These are phyloP conservation scores for Royoungia palumana DNA, from an alignment of 768 basidiomycete species.

Conservation along the genomic window DNA sequence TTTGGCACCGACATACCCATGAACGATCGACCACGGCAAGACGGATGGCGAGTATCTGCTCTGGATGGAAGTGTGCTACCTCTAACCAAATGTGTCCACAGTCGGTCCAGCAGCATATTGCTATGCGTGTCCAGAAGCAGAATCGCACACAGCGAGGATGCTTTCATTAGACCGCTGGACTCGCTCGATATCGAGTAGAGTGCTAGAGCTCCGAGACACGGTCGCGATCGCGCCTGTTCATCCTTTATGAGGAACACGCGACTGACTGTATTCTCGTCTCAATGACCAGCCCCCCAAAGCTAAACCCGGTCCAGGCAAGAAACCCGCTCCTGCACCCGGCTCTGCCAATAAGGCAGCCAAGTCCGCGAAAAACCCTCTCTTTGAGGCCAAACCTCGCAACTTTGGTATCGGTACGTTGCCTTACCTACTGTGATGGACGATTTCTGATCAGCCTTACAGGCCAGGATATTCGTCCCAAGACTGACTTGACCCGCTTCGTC, in stretches of 20 bases:
- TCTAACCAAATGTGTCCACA: constrained; percentile 21
- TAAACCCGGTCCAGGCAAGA: constrained; percentile 72
- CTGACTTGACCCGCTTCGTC: constrained; percentile 94
- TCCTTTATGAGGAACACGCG: constrained; percentile 24
- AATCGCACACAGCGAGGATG: constrained; percentile 41
- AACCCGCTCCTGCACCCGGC: constrained; percentile 81
- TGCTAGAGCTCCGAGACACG: constrained; percentile 54
- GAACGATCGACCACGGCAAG: constrained; percentile 25
- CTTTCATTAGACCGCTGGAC: constrained; percentile 41
- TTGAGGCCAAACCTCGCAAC: constrained; percentile 86
- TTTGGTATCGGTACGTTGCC: constrained; percentile 87
- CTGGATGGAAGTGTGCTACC: constrained; percentile 33
- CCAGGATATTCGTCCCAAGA: constrained; percentile 86
- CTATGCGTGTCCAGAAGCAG: constrained; percentile 28
- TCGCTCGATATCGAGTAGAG: constrained; percentile 29
- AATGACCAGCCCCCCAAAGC: constrained; percentile 85
- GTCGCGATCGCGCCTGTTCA: constrained; percentile 27
- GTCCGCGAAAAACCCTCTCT: constrained; percentile 90
- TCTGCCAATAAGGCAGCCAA: constrained; percentile 75
- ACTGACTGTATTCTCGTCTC: constrained; percentile 65
- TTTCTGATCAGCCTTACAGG: constrained; percentile 45
- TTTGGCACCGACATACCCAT: constrained; percentile 40
- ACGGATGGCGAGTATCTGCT: constrained; percentile 51
- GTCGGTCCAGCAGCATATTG: constrained; percentile 23
- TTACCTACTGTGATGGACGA: not conserved